phyloP scores from a whole-genome alignment of 2,329 filamentous ascomycete genomes.

The Clarireedia hainanense region DNA sequence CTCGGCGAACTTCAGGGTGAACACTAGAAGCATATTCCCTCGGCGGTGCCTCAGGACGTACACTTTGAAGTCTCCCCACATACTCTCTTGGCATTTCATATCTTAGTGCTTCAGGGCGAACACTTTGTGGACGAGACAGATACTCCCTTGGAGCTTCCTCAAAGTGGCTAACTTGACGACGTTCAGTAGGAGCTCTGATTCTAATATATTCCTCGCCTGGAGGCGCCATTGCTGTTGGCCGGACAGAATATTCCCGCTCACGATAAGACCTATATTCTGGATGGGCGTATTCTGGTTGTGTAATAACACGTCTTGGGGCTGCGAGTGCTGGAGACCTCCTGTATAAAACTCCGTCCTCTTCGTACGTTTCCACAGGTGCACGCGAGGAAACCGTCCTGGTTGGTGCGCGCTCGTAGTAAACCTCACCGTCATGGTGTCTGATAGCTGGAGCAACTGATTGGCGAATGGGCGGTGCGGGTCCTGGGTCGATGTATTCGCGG shows the following conservation, averaged over 20 bases:
- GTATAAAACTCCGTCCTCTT: conserved; percentile 34
- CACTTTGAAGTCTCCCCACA: conserved; percentile 36
- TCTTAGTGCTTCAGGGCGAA: conserved; percentile 41
- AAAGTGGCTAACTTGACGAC: conserved; percentile 28
- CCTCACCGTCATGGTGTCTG: conserved; percentile 39
- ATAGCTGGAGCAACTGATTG: conserved; percentile 45
- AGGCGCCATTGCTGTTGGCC: conserved; percentile 30
- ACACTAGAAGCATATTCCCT: conserved; percentile 31
- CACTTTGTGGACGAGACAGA: conserved; percentile 39
- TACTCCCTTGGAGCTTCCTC: conserved; percentile 46
- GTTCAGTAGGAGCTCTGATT: conserved; percentile 31
- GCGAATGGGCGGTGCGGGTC: conserved; percentile 36
- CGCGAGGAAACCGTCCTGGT: conserved; percentile 23
- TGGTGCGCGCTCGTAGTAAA: conserved; percentile 55
- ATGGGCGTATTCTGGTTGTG: conserved; percentile 51
- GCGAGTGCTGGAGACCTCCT: conserved; percentile 43
- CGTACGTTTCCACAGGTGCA: conserved; percentile 22
- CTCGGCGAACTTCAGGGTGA: conserved; percentile 28
- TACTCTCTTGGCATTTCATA: conserved; percentile 38
- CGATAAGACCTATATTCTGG: conserved; percentile 43
- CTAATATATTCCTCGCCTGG: conserved; percentile 35
- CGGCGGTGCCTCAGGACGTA: conserved; percentile 26
- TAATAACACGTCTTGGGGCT: conserved; percentile 49
- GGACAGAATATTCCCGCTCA: conserved; percentile 50
- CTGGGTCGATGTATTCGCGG: conserved; percentile 64